Conservation (phyloP, 1,284 basidiomycete genomes). For the Marasmius sp. region DNA sequence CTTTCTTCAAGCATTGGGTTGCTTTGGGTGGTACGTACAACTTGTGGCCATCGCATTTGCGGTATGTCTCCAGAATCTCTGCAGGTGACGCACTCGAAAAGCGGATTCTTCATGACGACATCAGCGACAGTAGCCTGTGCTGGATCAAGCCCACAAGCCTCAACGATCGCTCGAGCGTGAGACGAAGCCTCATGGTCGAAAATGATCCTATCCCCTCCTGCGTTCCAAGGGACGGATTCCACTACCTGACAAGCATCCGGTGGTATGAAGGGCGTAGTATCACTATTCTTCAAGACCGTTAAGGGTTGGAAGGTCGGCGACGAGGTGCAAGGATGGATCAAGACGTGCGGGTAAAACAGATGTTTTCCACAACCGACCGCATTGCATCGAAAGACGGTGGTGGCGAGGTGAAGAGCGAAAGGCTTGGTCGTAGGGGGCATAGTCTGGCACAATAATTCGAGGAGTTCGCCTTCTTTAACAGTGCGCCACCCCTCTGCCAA, state of each 20-base stretch:
- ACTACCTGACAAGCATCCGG: background rate
- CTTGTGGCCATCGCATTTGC: background rate
- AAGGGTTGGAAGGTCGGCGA: background rate
- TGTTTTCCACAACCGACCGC: background rate
- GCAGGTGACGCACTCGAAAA: background rate
- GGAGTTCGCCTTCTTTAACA: background rate
- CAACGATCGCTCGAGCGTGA: slow-evolving; percentile 3
- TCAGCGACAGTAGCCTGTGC: slow-evolving; percentile 6
- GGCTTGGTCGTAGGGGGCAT: background rate
- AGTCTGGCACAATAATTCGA: background rate
- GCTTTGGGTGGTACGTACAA: background rate
- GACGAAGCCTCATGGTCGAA: background rate
- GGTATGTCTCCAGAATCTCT: background rate
- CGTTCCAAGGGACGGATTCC: slow-evolving; percentile 7
- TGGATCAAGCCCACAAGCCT: slow-evolving; percentile 13
- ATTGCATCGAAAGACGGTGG: background rate
- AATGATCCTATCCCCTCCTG: background rate
- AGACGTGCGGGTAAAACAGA: background rate
- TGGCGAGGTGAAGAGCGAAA: background rate
- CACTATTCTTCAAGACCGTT: background rate
- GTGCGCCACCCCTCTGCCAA: background rate
- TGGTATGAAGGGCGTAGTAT: background rate
- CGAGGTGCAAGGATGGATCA: background rate
- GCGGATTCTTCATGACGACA: background rate
- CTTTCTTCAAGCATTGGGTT: background rate